A percentile compares a stretch with the other conserved stretches of the same genome.
Evolutionary conservation across 129 eudicot genomes (phyloP).

Genomic region (Centella asiatica): DNA sequence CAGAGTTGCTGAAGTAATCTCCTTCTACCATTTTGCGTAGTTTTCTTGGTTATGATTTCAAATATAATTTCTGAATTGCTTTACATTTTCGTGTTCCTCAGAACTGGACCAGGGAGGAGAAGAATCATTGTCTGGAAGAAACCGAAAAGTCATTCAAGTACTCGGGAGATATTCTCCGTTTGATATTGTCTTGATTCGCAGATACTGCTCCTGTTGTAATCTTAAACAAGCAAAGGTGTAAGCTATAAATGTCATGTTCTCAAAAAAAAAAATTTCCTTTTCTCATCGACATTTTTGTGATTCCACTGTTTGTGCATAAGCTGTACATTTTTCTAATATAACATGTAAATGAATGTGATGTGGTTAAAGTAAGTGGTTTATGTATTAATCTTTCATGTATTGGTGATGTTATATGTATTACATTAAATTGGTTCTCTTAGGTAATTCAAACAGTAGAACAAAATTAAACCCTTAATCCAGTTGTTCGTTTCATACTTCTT

Average conservation of each 20-base stretch:
- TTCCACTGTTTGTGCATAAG: conserved; percentile 2
- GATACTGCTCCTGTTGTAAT: not conserved
- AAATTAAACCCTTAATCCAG: too few species aligned
- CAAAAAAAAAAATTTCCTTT: too few species aligned
- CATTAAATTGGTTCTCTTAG: not conserved
- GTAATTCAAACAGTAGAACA: not conserved
- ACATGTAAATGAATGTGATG: not conserved
- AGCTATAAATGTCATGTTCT: conserved; percentile 8
- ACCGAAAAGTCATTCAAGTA: conserved; percentile 85
- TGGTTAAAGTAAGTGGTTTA: conserved; percentile 17
- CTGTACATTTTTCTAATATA: not conserved
- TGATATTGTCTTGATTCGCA: conserved; percentile 49
- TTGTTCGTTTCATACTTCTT: too few species aligned
- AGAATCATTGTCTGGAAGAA: conserved; percentile 90
- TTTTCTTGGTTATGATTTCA: not conserved
- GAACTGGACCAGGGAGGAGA: conserved; percentile 93
- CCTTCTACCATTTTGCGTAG: not conserved
- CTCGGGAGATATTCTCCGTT: conserved; percentile 65
- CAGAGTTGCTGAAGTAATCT: conserved; percentile 72
- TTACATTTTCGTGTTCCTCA: conserved; percentile 18
- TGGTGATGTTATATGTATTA: too few species aligned
- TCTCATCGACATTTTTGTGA: too few species aligned
- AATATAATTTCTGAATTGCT: not conserved
- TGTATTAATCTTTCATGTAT: too few species aligned
- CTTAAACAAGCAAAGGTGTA: not conserved